Conservation (phyloP, 2,329 filamentous ascomycete species). For the Colletotrichum chrysophilum region DNA sequence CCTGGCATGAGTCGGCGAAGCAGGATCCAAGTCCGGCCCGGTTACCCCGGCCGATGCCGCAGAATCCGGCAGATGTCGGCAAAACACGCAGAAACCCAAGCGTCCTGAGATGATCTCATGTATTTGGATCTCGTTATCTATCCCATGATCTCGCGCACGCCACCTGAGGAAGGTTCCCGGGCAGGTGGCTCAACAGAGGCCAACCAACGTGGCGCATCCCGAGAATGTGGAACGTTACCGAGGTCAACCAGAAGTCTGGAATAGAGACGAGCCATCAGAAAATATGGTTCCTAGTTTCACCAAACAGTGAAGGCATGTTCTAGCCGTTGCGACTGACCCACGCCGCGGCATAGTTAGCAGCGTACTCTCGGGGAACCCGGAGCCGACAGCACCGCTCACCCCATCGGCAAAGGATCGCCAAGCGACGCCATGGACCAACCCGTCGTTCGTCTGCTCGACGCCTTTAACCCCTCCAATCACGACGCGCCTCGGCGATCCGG, state of each 20-base stretch:
- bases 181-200: background rate
- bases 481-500: slow-evolving; percentile 5
- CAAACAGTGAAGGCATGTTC: background rate
- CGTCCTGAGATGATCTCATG: background rate
- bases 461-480: slow-evolving; percentile 19
- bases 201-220: background rate
- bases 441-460: background rate
- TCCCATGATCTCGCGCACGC: background rate
- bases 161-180: no score
- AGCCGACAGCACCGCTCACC: background rate
- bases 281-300: background rate
- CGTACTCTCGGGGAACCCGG: slow-evolving; percentile 1
- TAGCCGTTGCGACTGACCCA: background rate
- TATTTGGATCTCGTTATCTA: background rate
- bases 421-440: background rate
- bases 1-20: background rate
- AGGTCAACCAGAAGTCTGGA: background rate
- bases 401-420: background rate
- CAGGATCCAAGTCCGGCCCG: background rate
- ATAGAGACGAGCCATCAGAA: background rate
- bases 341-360: background rate
- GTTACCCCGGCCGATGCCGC: background rate
- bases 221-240: background rate
- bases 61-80: background rate
- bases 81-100: background rate